Evolutionary conservation across 352 stramenopile genomes (phyloP).

Genomic region (Pythium oligandrum): DNA sequence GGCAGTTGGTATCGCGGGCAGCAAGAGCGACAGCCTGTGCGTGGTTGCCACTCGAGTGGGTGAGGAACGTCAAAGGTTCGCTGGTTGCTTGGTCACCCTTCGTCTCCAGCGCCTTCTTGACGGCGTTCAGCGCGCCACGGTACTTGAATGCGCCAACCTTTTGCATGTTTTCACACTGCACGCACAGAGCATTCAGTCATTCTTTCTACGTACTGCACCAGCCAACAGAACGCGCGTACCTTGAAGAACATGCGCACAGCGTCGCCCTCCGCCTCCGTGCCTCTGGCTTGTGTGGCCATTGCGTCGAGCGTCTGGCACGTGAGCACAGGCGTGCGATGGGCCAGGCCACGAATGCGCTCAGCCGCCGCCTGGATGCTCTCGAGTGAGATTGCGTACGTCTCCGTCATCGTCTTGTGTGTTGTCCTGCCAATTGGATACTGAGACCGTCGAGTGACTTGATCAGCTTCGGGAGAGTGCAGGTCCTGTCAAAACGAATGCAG

Average conservation of each 20-base stretch:
- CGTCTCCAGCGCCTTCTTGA: slow-evolving; percentile 42
- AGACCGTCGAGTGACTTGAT: too few relatives aligned
- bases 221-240: slow-evolving; percentile 12
- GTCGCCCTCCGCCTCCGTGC: slow-evolving; percentile 5
- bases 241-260: slow-evolving; percentile 59
- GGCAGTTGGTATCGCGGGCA: slow-evolving; percentile 45
- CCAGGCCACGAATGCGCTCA: slow-evolving; percentile 42
- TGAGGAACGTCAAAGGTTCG: slow-evolving; percentile 56
- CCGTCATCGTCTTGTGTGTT: too few relatives aligned
- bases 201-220: too few relatives aligned
- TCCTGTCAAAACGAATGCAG: too few relatives aligned
- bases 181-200: too few relatives aligned
- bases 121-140: slow-evolving; percentile 67
- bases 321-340: slow-evolving; percentile 63
- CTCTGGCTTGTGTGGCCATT: slow-evolving; percentile 13
- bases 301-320: slow-evolving; percentile 51
- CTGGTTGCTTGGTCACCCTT: slow-evolving; percentile 1
- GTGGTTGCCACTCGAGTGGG: slow-evolving; percentile 91
- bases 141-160: slow-evolving; percentile 85
- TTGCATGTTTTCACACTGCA: slow-evolving; percentile 77
- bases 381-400: slow-evolving; percentile 55
- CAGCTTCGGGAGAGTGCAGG: too few relatives aligned
- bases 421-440: too few relatives aligned
- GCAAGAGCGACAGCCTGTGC: slow-evolving; percentile 89
- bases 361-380: slow-evolving; percentile 41